Conservation (phyloP, 2,329 filamentous ascomycete species). For the Epichloe festucae region DNA sequence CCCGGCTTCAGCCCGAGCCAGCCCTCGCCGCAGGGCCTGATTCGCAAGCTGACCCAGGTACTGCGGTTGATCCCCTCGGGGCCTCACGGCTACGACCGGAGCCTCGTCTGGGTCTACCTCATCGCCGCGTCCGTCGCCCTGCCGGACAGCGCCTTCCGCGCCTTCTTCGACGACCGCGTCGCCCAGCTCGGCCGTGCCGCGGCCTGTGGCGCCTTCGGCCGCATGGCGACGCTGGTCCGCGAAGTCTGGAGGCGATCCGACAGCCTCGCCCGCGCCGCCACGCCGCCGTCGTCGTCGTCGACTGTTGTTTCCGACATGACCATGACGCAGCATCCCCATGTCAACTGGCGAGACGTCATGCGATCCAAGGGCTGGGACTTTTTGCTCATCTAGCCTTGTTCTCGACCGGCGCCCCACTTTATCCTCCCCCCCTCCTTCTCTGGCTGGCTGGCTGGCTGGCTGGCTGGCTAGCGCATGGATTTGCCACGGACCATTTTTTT, state of each 20-base stretch:
- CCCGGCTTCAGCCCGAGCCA: slow-evolving; percentile 73
- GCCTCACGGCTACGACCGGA: slow-evolving; percentile 72
- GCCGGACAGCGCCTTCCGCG: slow-evolving; percentile 60
- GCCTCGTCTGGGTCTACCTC: slow-evolving; percentile 85
- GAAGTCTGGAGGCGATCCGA: slow-evolving; percentile 79
- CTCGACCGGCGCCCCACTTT: not conserved
- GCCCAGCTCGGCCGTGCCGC: slow-evolving; percentile 63
- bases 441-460: not conserved
- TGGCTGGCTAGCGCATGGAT: no score
- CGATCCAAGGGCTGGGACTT: slow-evolving; percentile 83
- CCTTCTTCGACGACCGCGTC: slow-evolving; percentile 64
- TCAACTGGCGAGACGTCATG: slow-evolving; percentile 96
- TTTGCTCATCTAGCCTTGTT: slow-evolving; percentile 56
- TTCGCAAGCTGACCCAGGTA: slow-evolving; percentile 63
- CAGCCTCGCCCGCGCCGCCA: slow-evolving; percentile 26
- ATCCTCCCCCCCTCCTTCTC: no score
- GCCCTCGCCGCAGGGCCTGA: slow-evolving; percentile 59
- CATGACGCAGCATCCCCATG: slow-evolving; percentile 41
- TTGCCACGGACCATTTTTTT: slow-evolving; percentile 2
- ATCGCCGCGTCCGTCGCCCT: slow-evolving; percentile 71
- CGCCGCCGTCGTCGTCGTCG: slow-evolving; percentile 16
- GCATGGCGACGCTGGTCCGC: slow-evolving; percentile 62
- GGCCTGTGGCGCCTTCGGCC: slow-evolving; percentile 72
- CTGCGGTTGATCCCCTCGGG: slow-evolving; percentile 77
- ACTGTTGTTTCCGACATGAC: slow-evolving; percentile 21